These are phyloP conservation scores for Narthecium ossifragum DNA, from an alignment of 106 monocot genomes.

Conservation along the genomic window DNA sequence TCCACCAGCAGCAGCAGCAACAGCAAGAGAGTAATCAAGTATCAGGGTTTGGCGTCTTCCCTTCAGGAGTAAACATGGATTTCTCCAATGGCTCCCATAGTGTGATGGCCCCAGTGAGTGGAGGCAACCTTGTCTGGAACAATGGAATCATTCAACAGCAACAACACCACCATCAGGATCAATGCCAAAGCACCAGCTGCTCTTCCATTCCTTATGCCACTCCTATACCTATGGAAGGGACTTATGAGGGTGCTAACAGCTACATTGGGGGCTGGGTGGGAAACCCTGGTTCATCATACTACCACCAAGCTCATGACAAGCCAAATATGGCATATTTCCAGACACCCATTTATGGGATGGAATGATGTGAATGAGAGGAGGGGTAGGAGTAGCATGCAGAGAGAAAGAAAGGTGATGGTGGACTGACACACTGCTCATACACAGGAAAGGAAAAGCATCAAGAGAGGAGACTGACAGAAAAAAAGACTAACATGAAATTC, in stretches of 20 bases:
- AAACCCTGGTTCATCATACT: constrained; percentile 13
- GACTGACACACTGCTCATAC: not conserved
- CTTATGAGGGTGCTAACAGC: constrained; percentile 10
- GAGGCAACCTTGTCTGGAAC: constrained; percentile 25
- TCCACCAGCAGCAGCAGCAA: constrained; percentile 56
- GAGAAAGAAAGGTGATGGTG: not conserved
- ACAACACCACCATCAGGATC: constrained; percentile 24
- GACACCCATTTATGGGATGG: constrained; percentile 83
- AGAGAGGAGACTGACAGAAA: constrained; percentile 14
- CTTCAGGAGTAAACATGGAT: constrained; percentile 45
- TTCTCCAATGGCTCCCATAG: constrained; percentile 16
- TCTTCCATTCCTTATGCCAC: constrained; percentile 44
- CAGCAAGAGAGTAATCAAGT: constrained; percentile 20
- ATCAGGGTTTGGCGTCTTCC: constrained; percentile 32
- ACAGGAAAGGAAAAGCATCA: constrained; percentile 2
- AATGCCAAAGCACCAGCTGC: constrained; percentile 10
- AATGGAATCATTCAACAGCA: constrained; percentile 23
- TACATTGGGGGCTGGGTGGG: constrained; percentile 21
- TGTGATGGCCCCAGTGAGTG: constrained; percentile 10
- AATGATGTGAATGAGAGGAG: constrained; percentile 34
- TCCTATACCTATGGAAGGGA: constrained; percentile 22
- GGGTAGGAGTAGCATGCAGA: not conserved
- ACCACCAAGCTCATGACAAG: constrained; percentile 46
- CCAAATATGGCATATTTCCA: constrained; percentile 51
- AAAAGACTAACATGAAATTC: constrained; percentile 26